Evolutionary conservation across 23 red algal species (phyloP), one percentile per base, ranked within the genome.

Genomic region (Gracilaria gracilis): DNA sequence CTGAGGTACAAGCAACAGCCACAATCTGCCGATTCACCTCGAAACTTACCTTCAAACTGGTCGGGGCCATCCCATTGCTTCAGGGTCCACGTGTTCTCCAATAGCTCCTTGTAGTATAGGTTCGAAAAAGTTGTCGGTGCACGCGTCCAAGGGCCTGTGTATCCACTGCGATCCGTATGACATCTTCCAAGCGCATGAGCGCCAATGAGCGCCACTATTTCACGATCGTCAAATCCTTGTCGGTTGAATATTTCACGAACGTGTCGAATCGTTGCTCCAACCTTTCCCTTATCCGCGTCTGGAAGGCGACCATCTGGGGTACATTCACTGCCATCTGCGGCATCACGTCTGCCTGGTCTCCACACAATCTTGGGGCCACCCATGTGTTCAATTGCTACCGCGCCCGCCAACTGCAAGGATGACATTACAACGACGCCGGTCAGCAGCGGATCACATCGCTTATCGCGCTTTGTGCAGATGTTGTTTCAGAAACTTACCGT

Each of bases 191-290:
- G 77, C 38, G 91, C 86, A 59, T 95, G 91, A 49, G 91, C 95
- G 32, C 95, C 95, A 73, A 85, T 91, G 48, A 98, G 70, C 33
- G 93, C 90, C 23, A 95, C 93, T 58, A 94, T 94, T 58, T 98
- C 95, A 47, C 93, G 85, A 84, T 98, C 95, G 47, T 89, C 88
- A 57, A 98, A 98, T 19, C 95, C 95, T 79, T 91, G 88, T 20
- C 95, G 90, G 66, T 90, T 77, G 57, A 97, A 97, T 35, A 94
- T 90, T 27, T 80, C 69, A 20, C 95, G 78, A 34, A 95, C 89
- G 46, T 94, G 95, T 54, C 83, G 90, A 84, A 93, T 83, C 14
- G 75, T 83, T 33, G 91, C 79, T 13, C 88, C 61, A 12, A 85
- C 86, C 28, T 89, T 58, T n/a, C 86, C 95, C 82, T 77, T 74